A percentile compares a stretch with the other conserved stretches of the same genome.
Conservation (phyloP, 129 eudicot species). For the Chrysanthemum lavandulifolium region DNA sequence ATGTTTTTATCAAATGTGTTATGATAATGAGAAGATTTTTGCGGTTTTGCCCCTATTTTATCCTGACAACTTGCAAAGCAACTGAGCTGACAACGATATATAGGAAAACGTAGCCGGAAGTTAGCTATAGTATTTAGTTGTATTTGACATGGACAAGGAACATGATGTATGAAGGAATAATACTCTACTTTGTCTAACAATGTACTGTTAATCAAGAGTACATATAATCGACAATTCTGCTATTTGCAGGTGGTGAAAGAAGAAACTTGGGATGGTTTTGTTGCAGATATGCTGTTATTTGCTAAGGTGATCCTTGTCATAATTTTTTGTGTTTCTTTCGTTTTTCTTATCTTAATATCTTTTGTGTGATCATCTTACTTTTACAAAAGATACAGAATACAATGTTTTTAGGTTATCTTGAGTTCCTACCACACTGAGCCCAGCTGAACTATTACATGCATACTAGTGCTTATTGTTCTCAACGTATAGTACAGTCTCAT, state of each 20-base stretch:
- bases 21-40: slow-evolving; percentile 10
- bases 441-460: not conserved
- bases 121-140: not conserved
- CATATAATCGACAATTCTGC: not conserved
- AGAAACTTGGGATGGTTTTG: slow-evolving; percentile 90
- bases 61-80: not conserved
- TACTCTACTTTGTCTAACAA: not conserved
- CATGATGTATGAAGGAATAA: not conserved
- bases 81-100: not conserved
- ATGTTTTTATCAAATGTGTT: not conserved
- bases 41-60: slow-evolving; percentile 1
- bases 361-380: not conserved
- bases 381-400: not conserved
- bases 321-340: not conserved
- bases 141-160: not conserved
- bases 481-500: not conserved
- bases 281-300: slow-evolving; percentile 61
- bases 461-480: not conserved
- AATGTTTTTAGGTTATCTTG: slow-evolving; percentile 5
- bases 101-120: not conserved
- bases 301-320: slow-evolving; percentile 54
- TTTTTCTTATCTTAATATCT: not conserved
- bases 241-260: slow-evolving; percentile 68
- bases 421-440: not conserved
- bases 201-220: not conserved